Evolutionary conservation across 805 yeast genomes (phyloP), one percentile per base, ranked within the genome.

Genomic region (Metschnikowia koreensis): DNA sequence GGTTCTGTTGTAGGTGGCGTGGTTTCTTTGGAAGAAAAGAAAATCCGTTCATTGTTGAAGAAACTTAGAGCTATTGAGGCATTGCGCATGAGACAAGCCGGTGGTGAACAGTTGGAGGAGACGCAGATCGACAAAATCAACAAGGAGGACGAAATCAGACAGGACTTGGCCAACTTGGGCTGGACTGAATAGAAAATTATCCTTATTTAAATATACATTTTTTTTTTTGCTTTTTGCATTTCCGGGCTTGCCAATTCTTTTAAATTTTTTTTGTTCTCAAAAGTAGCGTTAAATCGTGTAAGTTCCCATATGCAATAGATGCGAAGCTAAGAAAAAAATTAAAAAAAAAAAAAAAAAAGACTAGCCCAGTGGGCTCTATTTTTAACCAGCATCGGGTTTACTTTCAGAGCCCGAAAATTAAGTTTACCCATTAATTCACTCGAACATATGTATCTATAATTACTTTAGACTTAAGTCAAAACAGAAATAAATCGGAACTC

Each of bases 41-140:
- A 92, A 71, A 85, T 90, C 57, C 82, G 99, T 67, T 84, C 94
- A 33, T 64, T 94, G 67, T 79, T 92, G 70, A 94, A 94, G 75
- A 94, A 94, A 72, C 80, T 93, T 57, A 81, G 98, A 65, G 97
- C 99, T n/a, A 94, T 94, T 61, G 96, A 92, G 69, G 84, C 83
- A 48, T 80, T 94, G 63, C 92, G 92, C 70, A 81, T 81, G 76
- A 89, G 93, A 67, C 91, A 89, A 71, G 87, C 86, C 8, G 76
- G 74, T 50, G 96, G 93, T 46, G 97, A 91, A 57, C 77, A 83
- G 55, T 80, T 94, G 60, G 99, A 94, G 72, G 96, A 86, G 62
- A 94, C 98, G 33, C 99, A 94, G 75, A 74, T 89, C 40, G 77
- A 89, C 66, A 94, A 94, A 72, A 93, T 94, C 59, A 80, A 83